Evolutionary conservation across 805 yeast genomes (phyloP), one percentile per base, ranked within the genome.

Genomic region (Metschnikowia matae): DNA sequence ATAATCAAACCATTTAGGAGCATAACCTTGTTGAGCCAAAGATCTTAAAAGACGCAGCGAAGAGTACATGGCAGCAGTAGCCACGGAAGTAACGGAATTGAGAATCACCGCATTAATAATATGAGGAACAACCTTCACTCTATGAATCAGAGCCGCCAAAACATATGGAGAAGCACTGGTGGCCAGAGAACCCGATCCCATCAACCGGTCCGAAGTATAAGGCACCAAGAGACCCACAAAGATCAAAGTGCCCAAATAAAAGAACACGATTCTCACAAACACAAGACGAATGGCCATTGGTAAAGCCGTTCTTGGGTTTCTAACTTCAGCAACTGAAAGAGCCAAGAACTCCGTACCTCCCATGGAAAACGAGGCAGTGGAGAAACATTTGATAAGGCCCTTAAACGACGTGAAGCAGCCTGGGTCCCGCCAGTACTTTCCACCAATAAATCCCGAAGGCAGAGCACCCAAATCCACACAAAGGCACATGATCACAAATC

Each of bases 321-420:
- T 57, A 45, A 69, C 74, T 49, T 72, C 77, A 11, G 73, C 67
- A 43, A 70, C 70, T 17, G 71, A 61, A 38, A 71, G 59, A 26
- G 73, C 68, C 49, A 72, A 67, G 49, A 71, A 72, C 57, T 72
- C 77, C 18, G 73, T 62, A 41, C 70, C 73, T 17, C 77, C 77
- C 49, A 70, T 62, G 31, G 74, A 64, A 52, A 72, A 72, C 6
- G 74, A 70, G 13, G 72, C 73, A 10, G 73, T 71, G 44, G 70
- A 72, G 42, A 72, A 69, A 13, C 65, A 71, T 23, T 69, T 55
- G 54, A 71, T 67, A 36, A 71, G 61, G 34, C 77, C 77, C 62
- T 72, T 72, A 59, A 72, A 71, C 48, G 61, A 57, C 47, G 69
- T 69, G 54, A 63, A 60, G 49, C 62, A 68, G 43, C 74, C 75